Evolutionary conservation across 768 basidiomycete genomes (phyloP), one percentile per base, ranked within the genome.

Genomic region (Steccherinum ochraceum): DNA sequence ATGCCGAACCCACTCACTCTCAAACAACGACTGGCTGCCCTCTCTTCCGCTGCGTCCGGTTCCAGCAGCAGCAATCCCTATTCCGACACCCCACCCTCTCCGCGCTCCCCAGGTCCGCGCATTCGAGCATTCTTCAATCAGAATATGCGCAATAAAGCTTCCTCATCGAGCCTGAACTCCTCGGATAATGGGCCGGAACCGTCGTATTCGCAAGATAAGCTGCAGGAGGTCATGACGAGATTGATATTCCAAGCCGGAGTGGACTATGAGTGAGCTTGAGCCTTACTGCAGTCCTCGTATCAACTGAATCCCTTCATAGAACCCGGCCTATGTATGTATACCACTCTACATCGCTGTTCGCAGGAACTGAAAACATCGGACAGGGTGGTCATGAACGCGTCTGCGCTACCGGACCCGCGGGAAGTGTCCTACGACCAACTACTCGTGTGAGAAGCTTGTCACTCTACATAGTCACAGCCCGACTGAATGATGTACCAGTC

Each of bases 201-300:
- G 23, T 45, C 49, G 46, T 13, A 59, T 48, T 63, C 62, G 52
- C 62, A 63, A 46, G 75, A 80, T 41, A 71, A 68, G 53, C 65
- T 89, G 12, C 83, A 87, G 55, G 77, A 82, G 13, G 77, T 86
- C 24, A 77, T 93, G 72, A 62, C 69, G 35, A 80, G 72, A 64
- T 73, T 93, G 69, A 89, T 93, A 42, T 91, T 87, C 59, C 90
- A 91, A 63, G 91, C 91, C 41, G 91, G 91, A 2, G 86, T 91
- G 51, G 91, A 93, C 69, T 92, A 81, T 56, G 89, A 92, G 91
- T 93, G 58, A 62, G 85, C 74, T 10, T 27, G 43, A 16, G 26
- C 46, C 45, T 42, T 20, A 30, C 24, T 27, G 41, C 40, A 46
- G 45, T 56, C 45, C 47, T 41, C 26, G 19, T 20, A 4, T 39